These are phyloP conservation scores for Komagataella populi DNA, from an alignment of 805 yeast genomes.

Conservation along the genomic window DNA sequence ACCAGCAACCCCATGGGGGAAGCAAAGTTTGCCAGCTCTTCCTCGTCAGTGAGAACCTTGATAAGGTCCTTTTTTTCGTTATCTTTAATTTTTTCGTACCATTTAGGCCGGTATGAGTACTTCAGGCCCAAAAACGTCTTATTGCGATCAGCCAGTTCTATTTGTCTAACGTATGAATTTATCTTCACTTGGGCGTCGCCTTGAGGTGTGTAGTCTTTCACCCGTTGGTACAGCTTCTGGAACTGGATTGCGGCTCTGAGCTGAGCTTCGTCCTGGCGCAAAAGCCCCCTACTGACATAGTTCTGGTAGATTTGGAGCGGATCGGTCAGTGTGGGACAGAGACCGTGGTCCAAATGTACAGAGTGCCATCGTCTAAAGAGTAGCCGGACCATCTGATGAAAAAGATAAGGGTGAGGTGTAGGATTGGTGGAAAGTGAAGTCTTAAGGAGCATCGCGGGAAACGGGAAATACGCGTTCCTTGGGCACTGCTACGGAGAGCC, in stretches of 20 bases:
- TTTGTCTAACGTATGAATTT: slow-evolving; percentile 20
- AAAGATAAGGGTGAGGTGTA: not conserved
- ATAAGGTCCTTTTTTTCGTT: slow-evolving; percentile 24
- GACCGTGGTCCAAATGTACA: not conserved
- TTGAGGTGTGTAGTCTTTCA: slow-evolving; percentile 47
- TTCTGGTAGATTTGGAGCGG: slow-evolving; percentile 45
- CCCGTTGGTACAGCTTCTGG: slow-evolving; percentile 43
- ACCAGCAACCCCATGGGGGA: slow-evolving; percentile 54
- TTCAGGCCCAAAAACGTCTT: slow-evolving; percentile 9
- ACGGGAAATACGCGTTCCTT: not conserved
- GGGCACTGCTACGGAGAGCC: not conserved
- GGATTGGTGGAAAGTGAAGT: not conserved
- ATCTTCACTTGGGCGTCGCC: slow-evolving; percentile 29
- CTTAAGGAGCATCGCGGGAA: not conserved
- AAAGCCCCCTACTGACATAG: slow-evolving; percentile 33
- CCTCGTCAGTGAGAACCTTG: slow-evolving; percentile 42
- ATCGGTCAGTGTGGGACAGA: slow-evolving; percentile 30
- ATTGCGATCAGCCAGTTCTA: slow-evolving; percentile 9
- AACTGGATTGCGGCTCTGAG: slow-evolving; percentile 49
- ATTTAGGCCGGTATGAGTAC: slow-evolving; percentile 19
- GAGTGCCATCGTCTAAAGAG: not conserved
- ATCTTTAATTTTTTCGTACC: slow-evolving; percentile 7
- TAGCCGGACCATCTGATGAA: not conserved
- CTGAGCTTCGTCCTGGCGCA: slow-evolving; percentile 44
- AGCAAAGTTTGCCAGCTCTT: slow-evolving; percentile 35